Evolutionary conservation across 805 yeast species (phyloP).

Genomic region (Lachancea quebecensis): DNA sequence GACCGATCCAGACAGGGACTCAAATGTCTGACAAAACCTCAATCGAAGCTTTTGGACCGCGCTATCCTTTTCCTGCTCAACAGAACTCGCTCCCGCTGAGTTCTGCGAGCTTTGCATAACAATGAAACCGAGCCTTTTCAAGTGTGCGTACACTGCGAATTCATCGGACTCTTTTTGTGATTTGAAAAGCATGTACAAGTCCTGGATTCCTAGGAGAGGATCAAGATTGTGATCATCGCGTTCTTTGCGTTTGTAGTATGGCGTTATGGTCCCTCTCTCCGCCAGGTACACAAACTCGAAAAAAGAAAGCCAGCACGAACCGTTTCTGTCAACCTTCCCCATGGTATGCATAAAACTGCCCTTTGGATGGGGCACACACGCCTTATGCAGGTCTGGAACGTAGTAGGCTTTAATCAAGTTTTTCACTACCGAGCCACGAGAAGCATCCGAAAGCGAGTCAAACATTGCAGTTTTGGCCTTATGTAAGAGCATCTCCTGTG

Average conservation of each 20-base stretch:
- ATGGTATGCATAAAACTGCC: conserved; percentile 71
- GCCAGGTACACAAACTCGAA: conserved; percentile 72
- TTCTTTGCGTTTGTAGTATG: conserved; percentile 27
- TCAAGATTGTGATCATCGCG: conserved; percentile 23
- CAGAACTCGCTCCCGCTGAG: conserved; percentile 8
- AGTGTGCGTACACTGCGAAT: conserved; percentile 62
- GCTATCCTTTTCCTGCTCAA: conserved; percentile 1
- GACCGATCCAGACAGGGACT: neutral
- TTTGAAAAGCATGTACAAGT: conserved; percentile 47
- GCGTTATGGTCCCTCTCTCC: conserved; percentile 67
- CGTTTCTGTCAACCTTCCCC: conserved; percentile 51
- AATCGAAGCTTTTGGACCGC: neutral
- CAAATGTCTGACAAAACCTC: neutral
- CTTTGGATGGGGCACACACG: conserved; percentile 42
- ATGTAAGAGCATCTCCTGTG: conserved; percentile 43
- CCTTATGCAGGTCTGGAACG: conserved; percentile 30
- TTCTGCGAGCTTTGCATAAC: conserved; percentile 34
- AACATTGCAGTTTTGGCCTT: conserved; percentile 67
- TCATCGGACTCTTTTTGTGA: conserved; percentile 40
- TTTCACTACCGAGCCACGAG: conserved; percentile 43
- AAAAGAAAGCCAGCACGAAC: conserved; percentile 46
- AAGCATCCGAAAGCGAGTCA: conserved; percentile 44
- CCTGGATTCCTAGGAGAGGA: conserved; percentile 51
- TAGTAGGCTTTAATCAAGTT: conserved; percentile 48
- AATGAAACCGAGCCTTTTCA: conserved; percentile 74